phyloP scores from a whole-genome alignment of 1,284 basidiomycete species.

The Ustilago shanxiensis region DNA sequence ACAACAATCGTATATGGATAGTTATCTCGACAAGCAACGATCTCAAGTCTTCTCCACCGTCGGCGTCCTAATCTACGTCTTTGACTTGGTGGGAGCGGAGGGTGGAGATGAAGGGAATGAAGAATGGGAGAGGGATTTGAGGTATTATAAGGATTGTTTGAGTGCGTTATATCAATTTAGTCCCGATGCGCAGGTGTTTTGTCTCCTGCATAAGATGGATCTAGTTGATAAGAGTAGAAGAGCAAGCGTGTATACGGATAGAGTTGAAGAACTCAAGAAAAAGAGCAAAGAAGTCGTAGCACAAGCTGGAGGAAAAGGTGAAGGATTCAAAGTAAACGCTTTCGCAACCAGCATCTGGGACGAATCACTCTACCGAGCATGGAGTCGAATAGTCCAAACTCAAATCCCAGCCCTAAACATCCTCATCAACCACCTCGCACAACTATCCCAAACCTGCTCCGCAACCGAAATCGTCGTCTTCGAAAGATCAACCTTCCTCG shows the following conservation, averaged over 20 bases:
- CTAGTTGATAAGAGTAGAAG: slow-evolving; percentile 75
- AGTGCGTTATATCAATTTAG: slow-evolving; percentile 59
- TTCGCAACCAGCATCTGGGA: slow-evolving; percentile 99
- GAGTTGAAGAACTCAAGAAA: slow-evolving; percentile 60
- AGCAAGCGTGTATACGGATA: slow-evolving; percentile 76
- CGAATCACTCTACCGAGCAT: slow-evolving; percentile 96
- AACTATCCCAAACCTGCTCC: slow-evolving; percentile 84
- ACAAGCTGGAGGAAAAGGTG: slow-evolving; percentile 69
- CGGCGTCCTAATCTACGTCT: slow-evolving; percentile 97
- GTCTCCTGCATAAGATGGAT: slow-evolving; percentile 97
- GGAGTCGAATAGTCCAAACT: slow-evolving; percentile 96
- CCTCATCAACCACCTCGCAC: slow-evolving; percentile 85
- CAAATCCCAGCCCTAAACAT: slow-evolving; percentile 94
- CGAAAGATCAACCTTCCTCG: slow-evolving; percentile 95
- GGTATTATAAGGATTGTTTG: slow-evolving; percentile 67
- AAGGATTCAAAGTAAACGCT: slow-evolving; percentile 67
- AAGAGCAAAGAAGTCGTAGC: slow-evolving; percentile 57
- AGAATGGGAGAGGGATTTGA: slow-evolving; percentile 72
- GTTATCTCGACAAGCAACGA: slow-evolving; percentile 89
- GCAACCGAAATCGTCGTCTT: slow-evolving; percentile 96
- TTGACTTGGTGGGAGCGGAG: slow-evolving; percentile 77
- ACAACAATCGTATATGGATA: slow-evolving; percentile 97
- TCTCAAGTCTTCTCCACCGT: slow-evolving; percentile 94
- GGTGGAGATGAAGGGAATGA: slow-evolving; percentile 69
- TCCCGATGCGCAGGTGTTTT: slow-evolving; percentile 83